phyloP scores from a whole-genome alignment of 148 eudicot species.

The Nepenthes gracilis region DNA sequence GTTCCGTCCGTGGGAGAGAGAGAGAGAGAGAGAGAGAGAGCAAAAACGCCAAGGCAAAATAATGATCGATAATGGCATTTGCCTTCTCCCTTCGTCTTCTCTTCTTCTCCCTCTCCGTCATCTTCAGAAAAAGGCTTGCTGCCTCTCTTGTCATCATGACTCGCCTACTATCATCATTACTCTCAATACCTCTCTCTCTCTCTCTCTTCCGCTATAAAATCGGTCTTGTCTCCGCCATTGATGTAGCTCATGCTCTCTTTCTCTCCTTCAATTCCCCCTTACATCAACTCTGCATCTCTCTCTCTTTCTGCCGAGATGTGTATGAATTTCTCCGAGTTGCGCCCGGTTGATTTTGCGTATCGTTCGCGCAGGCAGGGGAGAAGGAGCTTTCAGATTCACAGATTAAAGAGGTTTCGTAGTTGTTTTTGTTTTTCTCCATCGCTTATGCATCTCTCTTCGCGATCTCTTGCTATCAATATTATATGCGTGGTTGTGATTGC shows the following conservation, averaged over 20 bases:
- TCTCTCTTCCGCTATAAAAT: not conserved
- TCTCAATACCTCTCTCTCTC: not conserved
- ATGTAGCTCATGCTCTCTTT: too few relatives aligned
- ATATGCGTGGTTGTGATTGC: not conserved
- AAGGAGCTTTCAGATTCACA: constrained; percentile 10
- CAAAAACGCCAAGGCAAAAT: too few relatives aligned
- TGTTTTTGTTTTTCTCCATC: not conserved
- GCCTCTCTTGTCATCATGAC: constrained; percentile 30
- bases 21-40: too few relatives aligned
- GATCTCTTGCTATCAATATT: not conserved
- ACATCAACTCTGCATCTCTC: not conserved
- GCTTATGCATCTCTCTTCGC: not conserved
- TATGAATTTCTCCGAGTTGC: constrained; percentile 4
- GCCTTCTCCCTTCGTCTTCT: not conserved
- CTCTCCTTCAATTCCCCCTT: not conserved
- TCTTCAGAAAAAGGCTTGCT: not conserved
- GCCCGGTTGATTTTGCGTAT: constrained; percentile 4
- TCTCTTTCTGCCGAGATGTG: constrained; percentile 14
- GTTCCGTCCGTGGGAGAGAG: too few relatives aligned
- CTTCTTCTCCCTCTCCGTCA: not conserved
- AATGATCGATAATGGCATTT: not conserved
- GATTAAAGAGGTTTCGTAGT: constrained; percentile 15
- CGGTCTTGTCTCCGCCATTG: too few relatives aligned
- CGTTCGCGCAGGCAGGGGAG: constrained; percentile 8
- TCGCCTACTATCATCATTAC: constrained; percentile 33